phyloP scores from a whole-genome alignment of 352 stramenopile genomes.

The Globisporangium apiculatum region DNA sequence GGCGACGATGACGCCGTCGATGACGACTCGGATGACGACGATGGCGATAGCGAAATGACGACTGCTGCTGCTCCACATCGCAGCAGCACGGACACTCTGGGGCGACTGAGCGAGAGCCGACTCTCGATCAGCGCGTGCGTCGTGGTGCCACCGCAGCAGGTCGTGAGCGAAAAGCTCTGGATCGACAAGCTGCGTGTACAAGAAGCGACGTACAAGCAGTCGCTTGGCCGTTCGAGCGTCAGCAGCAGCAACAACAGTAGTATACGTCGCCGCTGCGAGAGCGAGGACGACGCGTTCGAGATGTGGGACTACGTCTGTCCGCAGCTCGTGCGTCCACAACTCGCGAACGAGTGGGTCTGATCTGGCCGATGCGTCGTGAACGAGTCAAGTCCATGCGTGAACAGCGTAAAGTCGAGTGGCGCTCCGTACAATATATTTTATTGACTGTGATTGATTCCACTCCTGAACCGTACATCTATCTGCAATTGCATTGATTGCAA shows the following conservation, averaged over 20 bases:
- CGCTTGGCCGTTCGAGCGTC: conserved; percentile 4
- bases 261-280: conserved; percentile 9
- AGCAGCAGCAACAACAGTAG: background rate
- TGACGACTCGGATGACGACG: background rate
- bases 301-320: conserved; percentile 59
- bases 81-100: background rate
- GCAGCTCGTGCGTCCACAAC: conserved; percentile 26
- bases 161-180: conserved; percentile 6
- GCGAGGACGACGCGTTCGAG: conserved; percentile 28
- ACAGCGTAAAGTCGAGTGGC: no score
- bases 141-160: conserved; percentile 7
- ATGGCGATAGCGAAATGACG: background rate
- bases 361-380: background rate
- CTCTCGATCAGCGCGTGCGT: conserved; percentile 13
- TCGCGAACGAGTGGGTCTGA: conserved; percentile 46
- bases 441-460: no score
- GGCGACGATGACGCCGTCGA: background rate
- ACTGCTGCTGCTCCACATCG: background rate
- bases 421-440: no score
- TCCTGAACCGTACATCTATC: no score
- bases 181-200: conserved; percentile 15
- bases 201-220: conserved; percentile 11
- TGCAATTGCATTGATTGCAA: no score
- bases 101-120: background rate
- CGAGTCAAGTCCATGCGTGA: no score